Percentiles rank a stretch among this genome's conserved stretches.
phyloP scores from a whole-genome alignment of 2,329 filamentous ascomycete species.

The Hypoxylon sp. region DNA sequence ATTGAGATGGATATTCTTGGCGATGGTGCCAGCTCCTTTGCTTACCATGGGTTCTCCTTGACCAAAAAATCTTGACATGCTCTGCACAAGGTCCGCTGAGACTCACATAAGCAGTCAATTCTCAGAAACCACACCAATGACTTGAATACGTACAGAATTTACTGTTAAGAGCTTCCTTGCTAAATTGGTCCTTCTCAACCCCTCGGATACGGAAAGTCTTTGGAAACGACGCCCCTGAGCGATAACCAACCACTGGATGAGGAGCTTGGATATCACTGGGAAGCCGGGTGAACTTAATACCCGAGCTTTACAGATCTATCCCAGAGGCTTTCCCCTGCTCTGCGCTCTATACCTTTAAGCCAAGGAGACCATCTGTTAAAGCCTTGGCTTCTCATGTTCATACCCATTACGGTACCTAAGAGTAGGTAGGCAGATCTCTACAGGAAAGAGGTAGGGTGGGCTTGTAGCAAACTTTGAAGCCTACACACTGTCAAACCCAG shows the following conservation, averaged over 20 bases:
- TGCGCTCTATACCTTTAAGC: not conserved
- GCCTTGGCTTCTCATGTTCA: not conserved
- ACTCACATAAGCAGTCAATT: not conserved
- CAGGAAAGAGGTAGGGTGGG: not conserved
- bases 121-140: not conserved
- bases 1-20: slow-evolving; percentile 61
- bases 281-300: not conserved
- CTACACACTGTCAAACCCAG: not conserved
- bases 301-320: not conserved
- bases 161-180: not conserved
- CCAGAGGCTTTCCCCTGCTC: not conserved
- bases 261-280: not conserved
- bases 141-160: not conserved
- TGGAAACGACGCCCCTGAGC: not conserved
- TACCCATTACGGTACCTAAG: not conserved
- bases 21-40: slow-evolving; percentile 60
- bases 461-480: not conserved
- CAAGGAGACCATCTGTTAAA: not conserved
- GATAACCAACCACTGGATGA: not conserved
- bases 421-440: not conserved
- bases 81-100: not conserved
- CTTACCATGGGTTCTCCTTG: slow-evolving; percentile 62
- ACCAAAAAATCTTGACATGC: slow-evolving; percentile 14
- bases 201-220: not conserved
- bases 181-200: not conserved